Base-by-base conservation (phyloP, 352 stramenopile genomes). In the Thraustochytrium striatum region DNA sequence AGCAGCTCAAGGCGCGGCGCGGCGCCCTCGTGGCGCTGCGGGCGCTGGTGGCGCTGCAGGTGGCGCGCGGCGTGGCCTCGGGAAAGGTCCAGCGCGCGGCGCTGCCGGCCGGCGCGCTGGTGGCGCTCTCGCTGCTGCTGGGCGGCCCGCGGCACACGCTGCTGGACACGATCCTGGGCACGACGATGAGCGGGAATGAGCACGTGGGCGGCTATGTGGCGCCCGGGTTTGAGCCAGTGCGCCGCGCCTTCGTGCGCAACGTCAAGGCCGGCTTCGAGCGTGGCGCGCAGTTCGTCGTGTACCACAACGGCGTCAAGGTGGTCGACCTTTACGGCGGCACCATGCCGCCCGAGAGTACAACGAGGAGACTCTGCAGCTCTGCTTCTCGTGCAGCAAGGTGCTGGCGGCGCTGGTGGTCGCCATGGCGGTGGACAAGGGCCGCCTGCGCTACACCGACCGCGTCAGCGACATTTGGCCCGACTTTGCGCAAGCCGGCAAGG, bases 211-310 rank as follows among this genome's bases (percentile, higher is more conserved):
- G 59, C 33, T 19, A 50, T 9, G 59, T 70, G 36, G 59, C 59
- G 21, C 59, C 59, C 33, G 59, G 59, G 9, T 70, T 70, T n/a
- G 59, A 70, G 30, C 35, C 59, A n/a, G 59, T 70, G 30, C 59
- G 59, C 36, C 35, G 53, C 25, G 59, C 59, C 25, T 75, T 75
- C 39, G 32, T 69, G 30, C 32, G 9, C 21, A 75, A 75, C 11
- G 47, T 75, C 5, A 36, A 75, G n/a, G 53, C 68, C n/a, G 53
- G 53, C 30, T 16, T 75, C 1, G 68, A 75, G 35, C 47, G 36
- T 25, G 68, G 68, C 1, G 68, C 68, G 8, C 68, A 75, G 53
- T 72, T 75, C 36, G 68, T 52, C n/a, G 68, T 75, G 41, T 75
- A 75, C 30, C 28, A 44, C 39, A 65, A 65, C 30, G 68, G 68